Conservation (phyloP, 2,329 filamentous ascomycete species). For the Pseudocercospora pini-densiflorae region DNA sequence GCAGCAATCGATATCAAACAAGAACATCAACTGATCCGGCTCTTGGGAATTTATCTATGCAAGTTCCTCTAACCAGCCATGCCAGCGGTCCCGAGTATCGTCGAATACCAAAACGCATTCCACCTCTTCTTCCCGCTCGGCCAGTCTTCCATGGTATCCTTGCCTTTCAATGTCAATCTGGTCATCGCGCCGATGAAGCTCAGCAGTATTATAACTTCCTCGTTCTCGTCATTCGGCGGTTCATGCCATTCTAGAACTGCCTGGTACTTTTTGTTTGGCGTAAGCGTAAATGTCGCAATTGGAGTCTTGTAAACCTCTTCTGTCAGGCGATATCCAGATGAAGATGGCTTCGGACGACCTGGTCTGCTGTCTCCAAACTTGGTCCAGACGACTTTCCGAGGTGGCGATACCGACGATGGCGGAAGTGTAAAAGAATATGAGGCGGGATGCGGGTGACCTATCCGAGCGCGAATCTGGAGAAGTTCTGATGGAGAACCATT, state of each 20-base stretch:
- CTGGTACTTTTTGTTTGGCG: slow-evolving; percentile 11
- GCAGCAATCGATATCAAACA: too few species aligned
- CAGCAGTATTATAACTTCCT: slow-evolving; percentile 18
- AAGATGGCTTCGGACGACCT: not conserved
- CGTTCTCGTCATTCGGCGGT: slow-evolving; percentile 4
- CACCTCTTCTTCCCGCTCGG: slow-evolving; percentile 12
- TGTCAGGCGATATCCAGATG: slow-evolving; percentile 12
- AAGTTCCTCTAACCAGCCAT: slow-evolving; percentile 1
- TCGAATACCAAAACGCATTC: slow-evolving; percentile 23
- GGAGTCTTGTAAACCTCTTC: slow-evolving; percentile 11
- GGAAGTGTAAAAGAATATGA: slow-evolving; percentile 16
- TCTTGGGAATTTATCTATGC: not conserved
- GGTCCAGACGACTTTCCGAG: slow-evolving; percentile 16
- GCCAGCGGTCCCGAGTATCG: slow-evolving; percentile 16
- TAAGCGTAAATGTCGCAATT: slow-evolving; percentile 12
- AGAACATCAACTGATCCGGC: too few species aligned
- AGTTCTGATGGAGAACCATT: slow-evolving; percentile 5
- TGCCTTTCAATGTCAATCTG: slow-evolving; percentile 21
- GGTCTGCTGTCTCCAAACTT: not conserved
- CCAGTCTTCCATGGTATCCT: slow-evolving; percentile 8
- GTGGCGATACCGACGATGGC: not conserved
- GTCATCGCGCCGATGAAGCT: slow-evolving; percentile 19
- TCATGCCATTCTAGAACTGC: slow-evolving; percentile 11
- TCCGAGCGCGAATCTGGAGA: slow-evolving; percentile 14
- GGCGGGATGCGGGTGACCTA: slow-evolving; percentile 13